Evolutionary conservation across 805 yeast species (phyloP).

Genomic region (Candida sanyiensis): DNA sequence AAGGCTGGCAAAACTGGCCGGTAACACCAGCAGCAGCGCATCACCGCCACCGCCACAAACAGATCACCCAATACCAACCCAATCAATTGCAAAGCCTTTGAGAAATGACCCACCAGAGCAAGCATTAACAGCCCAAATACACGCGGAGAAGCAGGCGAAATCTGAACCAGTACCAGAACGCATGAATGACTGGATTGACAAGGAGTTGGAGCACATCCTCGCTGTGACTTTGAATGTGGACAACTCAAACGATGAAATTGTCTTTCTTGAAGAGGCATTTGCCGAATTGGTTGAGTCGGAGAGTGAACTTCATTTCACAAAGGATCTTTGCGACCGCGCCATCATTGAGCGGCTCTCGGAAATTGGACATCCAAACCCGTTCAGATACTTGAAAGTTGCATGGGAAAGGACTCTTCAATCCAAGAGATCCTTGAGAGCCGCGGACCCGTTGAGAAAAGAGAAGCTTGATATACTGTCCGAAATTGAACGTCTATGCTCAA

Average conservation of each 20-base stretch:
- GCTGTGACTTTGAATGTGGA: constrained; percentile 21
- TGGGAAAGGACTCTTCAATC: constrained; percentile 37
- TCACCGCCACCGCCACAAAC: constrained; percentile 3
- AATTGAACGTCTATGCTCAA: constrained; percentile 42
- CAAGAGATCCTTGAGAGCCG: constrained; percentile 39
- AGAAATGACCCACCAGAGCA: not conserved
- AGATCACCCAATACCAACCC: not conserved
- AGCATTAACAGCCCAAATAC: not conserved
- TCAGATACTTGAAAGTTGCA: constrained; percentile 41
- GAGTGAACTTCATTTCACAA: constrained; percentile 17
- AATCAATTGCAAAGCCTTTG: not conserved
- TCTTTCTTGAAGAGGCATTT: constrained; percentile 22
- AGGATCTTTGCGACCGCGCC: constrained; percentile 37
- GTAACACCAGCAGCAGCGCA: too few relatives aligned
- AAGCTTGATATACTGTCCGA: constrained; percentile 42
- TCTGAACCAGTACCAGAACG: constrained; percentile 3
- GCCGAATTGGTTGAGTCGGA: constrained; percentile 21
- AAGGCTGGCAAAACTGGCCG: constrained; percentile 21
- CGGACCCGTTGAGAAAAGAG: constrained; percentile 32
- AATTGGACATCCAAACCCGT: constrained; percentile 41
- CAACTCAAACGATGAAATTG: constrained; percentile 6
- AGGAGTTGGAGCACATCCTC: constrained; percentile 14
- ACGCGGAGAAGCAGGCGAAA: constrained; percentile 4
- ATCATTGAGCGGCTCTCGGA: constrained; percentile 55
- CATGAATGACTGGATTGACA: constrained; percentile 11